Evolutionary conservation across 352 stramenopile genomes (phyloP).

Genomic region (Phytophthora rubi): DNA sequence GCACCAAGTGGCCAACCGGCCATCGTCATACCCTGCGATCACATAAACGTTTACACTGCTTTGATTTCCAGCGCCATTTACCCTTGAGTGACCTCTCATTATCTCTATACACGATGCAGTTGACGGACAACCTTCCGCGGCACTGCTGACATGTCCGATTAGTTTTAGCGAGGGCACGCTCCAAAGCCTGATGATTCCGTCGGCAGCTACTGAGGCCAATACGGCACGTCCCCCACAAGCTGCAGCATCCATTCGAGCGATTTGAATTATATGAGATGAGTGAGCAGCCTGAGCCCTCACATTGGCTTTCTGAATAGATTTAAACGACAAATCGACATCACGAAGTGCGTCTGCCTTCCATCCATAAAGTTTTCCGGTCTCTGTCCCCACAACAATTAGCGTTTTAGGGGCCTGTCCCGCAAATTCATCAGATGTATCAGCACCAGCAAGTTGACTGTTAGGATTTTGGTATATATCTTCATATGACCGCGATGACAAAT

Average conservation of each 20-base stretch:
- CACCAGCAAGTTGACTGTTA: neutral
- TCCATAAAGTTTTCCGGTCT: conserved; percentile 46
- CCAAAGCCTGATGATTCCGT: conserved; percentile 74
- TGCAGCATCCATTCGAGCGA: conserved; percentile 21
- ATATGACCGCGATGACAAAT: conserved; percentile 18
- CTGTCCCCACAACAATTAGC: conserved; percentile 45
- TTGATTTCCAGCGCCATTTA: neutral
- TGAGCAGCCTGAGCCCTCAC: conserved; percentile 38
- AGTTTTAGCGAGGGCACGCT: conserved; percentile 44
- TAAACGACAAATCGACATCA: neutral
- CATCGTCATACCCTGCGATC: conserved; percentile 65
- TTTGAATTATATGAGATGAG: conserved; percentile 56
- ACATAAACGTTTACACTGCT: conserved; percentile 7
- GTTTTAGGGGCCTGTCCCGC: neutral
- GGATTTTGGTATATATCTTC: neutral
- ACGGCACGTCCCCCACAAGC: conserved; percentile 2
- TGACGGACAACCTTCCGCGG: conserved; percentile 28
- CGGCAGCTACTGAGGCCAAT: conserved; percentile 54
- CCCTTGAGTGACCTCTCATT: conserved; percentile 8
- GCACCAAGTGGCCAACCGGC: conserved; percentile 49
- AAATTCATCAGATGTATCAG: neutral
- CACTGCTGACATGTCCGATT: conserved; percentile 47
- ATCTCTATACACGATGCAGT: conserved; percentile 51
- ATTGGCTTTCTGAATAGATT: conserved; percentile 36
- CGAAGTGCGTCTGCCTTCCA: conserved; percentile 35